Percentiles rank a stretch among this genome's conserved stretches.
Conservation (phyloP, 2,329 filamentous ascomycete species). For the Sclerotinia nivalis region DNA sequence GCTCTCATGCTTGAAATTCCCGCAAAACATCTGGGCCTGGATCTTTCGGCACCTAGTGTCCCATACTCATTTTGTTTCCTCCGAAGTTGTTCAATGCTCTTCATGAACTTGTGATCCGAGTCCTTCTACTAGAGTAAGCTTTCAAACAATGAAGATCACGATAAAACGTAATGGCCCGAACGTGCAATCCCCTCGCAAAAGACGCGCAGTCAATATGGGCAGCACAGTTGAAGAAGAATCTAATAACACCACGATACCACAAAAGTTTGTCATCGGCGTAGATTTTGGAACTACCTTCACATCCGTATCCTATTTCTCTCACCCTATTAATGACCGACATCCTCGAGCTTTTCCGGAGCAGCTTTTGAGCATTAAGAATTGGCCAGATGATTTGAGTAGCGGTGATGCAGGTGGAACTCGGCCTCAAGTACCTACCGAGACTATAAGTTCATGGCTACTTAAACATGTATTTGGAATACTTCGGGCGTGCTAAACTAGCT, state of each 20-base stretch:
- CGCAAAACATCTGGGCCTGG: too few species aligned
- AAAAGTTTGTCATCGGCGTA: slow-evolving; percentile 11
- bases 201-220: too few species aligned
- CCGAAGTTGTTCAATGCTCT: not conserved
- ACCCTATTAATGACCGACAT: not conserved
- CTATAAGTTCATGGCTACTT: not conserved
- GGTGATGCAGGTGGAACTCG: not conserved
- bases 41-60: not conserved
- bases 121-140: not conserved
- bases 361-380: slow-evolving; percentile 14
- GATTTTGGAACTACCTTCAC: slow-evolving; percentile 17
- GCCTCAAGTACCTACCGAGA: slow-evolving; percentile 11
- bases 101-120: not conserved
- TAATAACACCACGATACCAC: not conserved
- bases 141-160: not conserved
- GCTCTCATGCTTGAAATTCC: not conserved
- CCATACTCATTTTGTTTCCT: not conserved
- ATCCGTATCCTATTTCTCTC: not conserved
- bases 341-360: not conserved
- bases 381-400: slow-evolving; percentile 8
- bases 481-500: too few species aligned
- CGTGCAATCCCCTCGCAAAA: not conserved
- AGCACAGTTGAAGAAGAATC: not conserved
- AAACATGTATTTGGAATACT: not conserved
- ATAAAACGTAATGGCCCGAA: not conserved